Conservation (phyloP, 2,329 filamentous ascomycete species). For the Pyricularia sp. region DNA sequence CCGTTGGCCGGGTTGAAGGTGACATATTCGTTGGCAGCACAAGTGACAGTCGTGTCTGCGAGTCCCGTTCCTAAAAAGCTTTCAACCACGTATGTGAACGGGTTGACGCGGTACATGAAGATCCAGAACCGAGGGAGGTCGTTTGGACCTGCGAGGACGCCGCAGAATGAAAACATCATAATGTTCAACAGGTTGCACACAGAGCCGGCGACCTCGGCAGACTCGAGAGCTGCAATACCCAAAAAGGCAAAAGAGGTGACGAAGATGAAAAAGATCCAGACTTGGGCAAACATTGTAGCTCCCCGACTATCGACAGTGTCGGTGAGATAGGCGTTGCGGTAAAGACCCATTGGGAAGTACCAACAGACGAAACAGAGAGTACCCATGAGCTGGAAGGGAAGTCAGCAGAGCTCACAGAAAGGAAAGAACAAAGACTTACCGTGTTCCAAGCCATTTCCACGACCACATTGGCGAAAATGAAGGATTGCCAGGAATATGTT, state of each 20-base stretch:
- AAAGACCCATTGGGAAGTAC: slow-evolving; percentile 77
- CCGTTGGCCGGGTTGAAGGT: slow-evolving; percentile 47
- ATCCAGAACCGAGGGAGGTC: slow-evolving; percentile 61
- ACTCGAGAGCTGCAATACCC: slow-evolving; percentile 56
- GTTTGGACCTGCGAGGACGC: slow-evolving; percentile 43
- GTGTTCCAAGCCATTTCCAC: slow-evolving; percentile 82
- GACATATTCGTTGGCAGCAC: slow-evolving; percentile 57
- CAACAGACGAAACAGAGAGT: slow-evolving; percentile 54
- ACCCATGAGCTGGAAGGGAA: slow-evolving; percentile 32
- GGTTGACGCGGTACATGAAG: slow-evolving; percentile 72
- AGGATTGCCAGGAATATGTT: slow-evolving; percentile 74
- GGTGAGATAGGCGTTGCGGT: slow-evolving; percentile 52
- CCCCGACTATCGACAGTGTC: slow-evolving; percentile 55
- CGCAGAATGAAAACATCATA: slow-evolving; percentile 47
- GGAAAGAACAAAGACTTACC: slow-evolving; percentile 14
- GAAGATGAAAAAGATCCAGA: slow-evolving; percentile 66
- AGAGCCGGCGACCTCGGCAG: slow-evolving; percentile 54
- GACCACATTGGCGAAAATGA: slow-evolving; percentile 70
- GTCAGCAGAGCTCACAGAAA: not conserved
- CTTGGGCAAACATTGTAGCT: slow-evolving; percentile 64
- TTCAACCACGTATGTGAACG: slow-evolving; percentile 69
- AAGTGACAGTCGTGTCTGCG: slow-evolving; percentile 51
- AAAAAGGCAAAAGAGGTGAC: slow-evolving; percentile 61
- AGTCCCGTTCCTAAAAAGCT: slow-evolving; percentile 60
- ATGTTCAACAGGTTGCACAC: slow-evolving; percentile 47